phyloP scores from a whole-genome alignment of 192 early-diverging fungal genomes.

The Gryganskiella cystojenkinii region DNA sequence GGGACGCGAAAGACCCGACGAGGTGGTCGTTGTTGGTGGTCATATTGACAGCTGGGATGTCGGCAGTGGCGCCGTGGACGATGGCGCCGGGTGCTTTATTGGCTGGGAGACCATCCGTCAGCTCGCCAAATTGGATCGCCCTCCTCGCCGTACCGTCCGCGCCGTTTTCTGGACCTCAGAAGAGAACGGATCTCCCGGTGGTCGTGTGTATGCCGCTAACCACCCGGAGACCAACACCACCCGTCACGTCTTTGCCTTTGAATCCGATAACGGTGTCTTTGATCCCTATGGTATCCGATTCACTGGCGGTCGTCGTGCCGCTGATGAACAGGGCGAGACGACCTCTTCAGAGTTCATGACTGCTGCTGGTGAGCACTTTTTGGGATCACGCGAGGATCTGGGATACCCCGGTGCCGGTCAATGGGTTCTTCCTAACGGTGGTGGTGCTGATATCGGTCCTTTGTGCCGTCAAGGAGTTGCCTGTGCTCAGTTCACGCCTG shows the following conservation, averaged over 20 bases:
- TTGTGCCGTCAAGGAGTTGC: constrained; percentile 64
- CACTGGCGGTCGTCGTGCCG: constrained; percentile 17
- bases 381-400: constrained; percentile 41
- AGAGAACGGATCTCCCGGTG: constrained; percentile 66
- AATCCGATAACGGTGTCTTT: constrained; percentile 70
- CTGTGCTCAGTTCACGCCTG: constrained; percentile 58
- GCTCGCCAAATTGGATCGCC: constrained; percentile 30
- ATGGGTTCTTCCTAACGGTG: constrained; percentile 49
- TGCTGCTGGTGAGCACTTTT: constrained; percentile 36
- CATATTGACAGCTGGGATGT: constrained; percentile 62
- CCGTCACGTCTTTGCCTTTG: constrained; percentile 63
- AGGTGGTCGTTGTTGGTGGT: constrained; percentile 65
- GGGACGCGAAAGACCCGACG: constrained; percentile 59
- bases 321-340: not conserved
- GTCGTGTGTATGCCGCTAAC: constrained; percentile 60
- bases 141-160: constrained; percentile 65
- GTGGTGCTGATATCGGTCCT: constrained; percentile 61
- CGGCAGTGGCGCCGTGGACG: constrained; percentile 69
- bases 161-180: constrained; percentile 73
- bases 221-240: constrained; percentile 35
- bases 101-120: constrained; percentile 52
- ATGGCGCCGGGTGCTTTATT: constrained; percentile 68
- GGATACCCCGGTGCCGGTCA: constrained; percentile 54
- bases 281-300: constrained; percentile 66
- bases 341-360: constrained; percentile 6